Percentiles rank a stretch among this genome's conserved stretches.
These are phyloP conservation scores for Stephania japonica DNA, from an alignment of 164 flowering plant species.

Conservation along the genomic window DNA sequence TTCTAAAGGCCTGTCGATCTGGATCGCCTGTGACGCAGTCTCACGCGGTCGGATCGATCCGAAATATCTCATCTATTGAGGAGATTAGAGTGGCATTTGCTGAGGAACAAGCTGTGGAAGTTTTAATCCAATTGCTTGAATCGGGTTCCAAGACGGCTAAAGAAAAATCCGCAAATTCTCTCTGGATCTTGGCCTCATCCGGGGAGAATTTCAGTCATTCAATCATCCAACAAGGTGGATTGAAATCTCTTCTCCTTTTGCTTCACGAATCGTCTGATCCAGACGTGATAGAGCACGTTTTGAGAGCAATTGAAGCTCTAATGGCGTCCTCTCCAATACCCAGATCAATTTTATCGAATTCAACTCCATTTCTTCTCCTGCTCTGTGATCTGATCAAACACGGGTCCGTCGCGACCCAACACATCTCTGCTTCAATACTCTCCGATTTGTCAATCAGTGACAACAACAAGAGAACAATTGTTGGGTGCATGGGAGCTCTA, in stretches of 20 bases:
- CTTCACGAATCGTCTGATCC: slow-evolving; percentile 38
- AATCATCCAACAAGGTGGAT: slow-evolving; percentile 42
- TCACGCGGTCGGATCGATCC: slow-evolving; percentile 50
- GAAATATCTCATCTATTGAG: slow-evolving; percentile 44
- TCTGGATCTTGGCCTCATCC: slow-evolving; percentile 46
- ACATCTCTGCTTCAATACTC: slow-evolving; percentile 41
- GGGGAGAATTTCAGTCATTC: slow-evolving; percentile 37
- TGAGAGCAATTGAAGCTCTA: slow-evolving; percentile 47
- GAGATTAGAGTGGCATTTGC: slow-evolving; percentile 41
- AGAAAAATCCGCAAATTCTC: slow-evolving; percentile 47
- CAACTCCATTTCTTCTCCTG: slow-evolving; percentile 37
- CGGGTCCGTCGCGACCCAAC: slow-evolving; percentile 40
- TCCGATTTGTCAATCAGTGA: slow-evolving; percentile 43
- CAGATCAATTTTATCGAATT: slow-evolving; percentile 30
- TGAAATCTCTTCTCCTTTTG: slow-evolving; percentile 44
- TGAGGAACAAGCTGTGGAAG: slow-evolving; percentile 62
- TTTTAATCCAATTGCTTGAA: slow-evolving; percentile 38
- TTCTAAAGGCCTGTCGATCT: slow-evolving; percentile 60
- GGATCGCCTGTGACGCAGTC: slow-evolving; percentile 41
- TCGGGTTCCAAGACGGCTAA: slow-evolving; percentile 29
- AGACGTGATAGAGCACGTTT: slow-evolving; percentile 42
- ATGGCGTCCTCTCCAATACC: slow-evolving; percentile 25
- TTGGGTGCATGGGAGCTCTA: slow-evolving; percentile 47
- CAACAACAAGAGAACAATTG: slow-evolving; percentile 42
- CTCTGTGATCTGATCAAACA: slow-evolving; percentile 49